A percentile compares a stretch with the other conserved stretches of the same genome.
Conservation (phyloP, 1,284 basidiomycete species). For the Puccinia coronata region DNA sequence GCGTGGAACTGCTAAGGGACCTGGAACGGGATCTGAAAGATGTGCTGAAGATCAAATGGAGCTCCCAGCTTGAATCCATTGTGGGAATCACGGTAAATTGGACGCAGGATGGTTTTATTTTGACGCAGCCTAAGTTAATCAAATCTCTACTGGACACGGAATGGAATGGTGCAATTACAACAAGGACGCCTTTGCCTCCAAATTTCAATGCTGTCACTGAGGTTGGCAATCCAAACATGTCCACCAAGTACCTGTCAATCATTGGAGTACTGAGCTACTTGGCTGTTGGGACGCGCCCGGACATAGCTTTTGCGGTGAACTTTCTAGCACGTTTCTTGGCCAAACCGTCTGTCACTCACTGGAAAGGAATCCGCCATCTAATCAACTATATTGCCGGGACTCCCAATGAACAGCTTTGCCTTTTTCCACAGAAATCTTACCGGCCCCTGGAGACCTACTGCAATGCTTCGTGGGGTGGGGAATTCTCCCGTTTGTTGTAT, state of each 20-base stretch:
- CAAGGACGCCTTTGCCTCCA: background rate
- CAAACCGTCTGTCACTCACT: background rate
- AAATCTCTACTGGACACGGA: background rate
- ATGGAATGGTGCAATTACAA: background rate
- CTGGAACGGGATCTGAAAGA: no score
- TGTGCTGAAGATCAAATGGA: conserved; percentile 21
- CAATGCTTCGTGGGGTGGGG: background rate
- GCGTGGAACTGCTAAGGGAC: no score
- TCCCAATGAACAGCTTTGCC: background rate
- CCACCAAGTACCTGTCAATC: background rate
- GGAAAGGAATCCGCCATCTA: background rate
- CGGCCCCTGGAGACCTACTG: background rate
- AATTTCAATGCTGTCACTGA: background rate
- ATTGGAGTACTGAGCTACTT: background rate
- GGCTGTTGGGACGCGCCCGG: background rate
- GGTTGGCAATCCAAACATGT: no score
- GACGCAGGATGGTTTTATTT: background rate
- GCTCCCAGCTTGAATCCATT: background rate
- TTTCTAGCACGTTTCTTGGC: background rate
- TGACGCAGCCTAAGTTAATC: background rate
- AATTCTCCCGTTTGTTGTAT: background rate
- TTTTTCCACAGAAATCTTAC: background rate
- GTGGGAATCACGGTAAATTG: background rate
- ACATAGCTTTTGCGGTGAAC: conserved; percentile 6
- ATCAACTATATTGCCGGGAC: background rate